Evolutionary conservation across 306 rosid genomes (phyloP), one percentile per base, ranked within the genome.

Genomic region (Cucurbita argyrosperma): DNA sequence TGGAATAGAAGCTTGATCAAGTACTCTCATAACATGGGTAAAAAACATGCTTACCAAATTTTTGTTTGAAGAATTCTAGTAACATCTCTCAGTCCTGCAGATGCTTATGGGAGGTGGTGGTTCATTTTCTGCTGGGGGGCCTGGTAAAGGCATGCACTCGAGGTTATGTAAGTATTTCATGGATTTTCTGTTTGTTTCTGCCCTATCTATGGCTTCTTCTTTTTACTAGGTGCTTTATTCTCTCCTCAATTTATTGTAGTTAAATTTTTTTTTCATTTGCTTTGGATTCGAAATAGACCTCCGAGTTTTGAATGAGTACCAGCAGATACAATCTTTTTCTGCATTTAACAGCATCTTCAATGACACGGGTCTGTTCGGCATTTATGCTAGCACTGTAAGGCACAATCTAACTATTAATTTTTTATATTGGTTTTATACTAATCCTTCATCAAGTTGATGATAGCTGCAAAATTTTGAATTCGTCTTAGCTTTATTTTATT

Each of bases 31-130:
- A 18, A n/a, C 9, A 42, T 37, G 71, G 51, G 15, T 37, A 15
- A 40, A 45, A 63, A 66, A 19, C 39, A 21, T 66, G 54, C 55
- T 8, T 19, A 19, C 9, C 26, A 19, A 46, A 1, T 47, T 15
- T 42, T 16, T 55, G 15, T 58, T 39, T 68, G 14, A 40, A 57
- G 51, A 57, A 70, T 75, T 45, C 30, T 26, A 64, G 38, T 74
- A 76, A 78, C 49, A 23, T 77, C 57, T 81, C 60, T 78, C 60
- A 82, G 57, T 71, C 46, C 40, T 80, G 83, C 79, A 92, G 98
- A 80, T 87, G 89, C 96, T 92, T 74, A 90, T 92, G 98, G 98
- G 96, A 77, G 98, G 98, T 58, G 98, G 98, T 59, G 96, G 98
- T 3, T 90, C 98, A 10, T 92, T 92, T 88, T 92, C 98, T 45